Evolutionary conservation across 768 basidiomycete genomes (phyloP).

Genomic region (Scleroderma bovista): DNA sequence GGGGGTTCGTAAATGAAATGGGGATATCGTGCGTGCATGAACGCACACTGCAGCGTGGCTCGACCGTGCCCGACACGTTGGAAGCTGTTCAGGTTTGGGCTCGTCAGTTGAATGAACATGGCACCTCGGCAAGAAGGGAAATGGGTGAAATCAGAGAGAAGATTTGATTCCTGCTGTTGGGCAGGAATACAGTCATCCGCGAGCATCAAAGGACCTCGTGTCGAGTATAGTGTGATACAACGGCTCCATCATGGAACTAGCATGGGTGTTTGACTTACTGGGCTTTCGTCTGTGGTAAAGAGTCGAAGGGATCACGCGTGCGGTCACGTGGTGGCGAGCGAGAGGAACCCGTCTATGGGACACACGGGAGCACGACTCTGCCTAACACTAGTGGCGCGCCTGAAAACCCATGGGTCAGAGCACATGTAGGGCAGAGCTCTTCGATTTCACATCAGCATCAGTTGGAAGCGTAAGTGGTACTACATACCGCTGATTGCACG

Average conservation of each 20-base stretch:
- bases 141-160: constrained; percentile 31
- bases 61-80: background rate
- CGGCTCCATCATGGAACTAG: constrained; percentile 12
- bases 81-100: background rate
- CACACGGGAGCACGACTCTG: too few species aligned
- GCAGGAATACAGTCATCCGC: constrained; percentile 21
- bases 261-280: background rate
- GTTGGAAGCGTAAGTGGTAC: too few species aligned
- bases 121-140: background rate
- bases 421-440: too few species aligned
- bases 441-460: too few species aligned
- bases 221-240: constrained; percentile 19
- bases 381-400: too few species aligned
- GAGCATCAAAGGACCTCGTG: constrained; percentile 25
- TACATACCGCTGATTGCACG: too few species aligned
- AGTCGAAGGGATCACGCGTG: too few species aligned
- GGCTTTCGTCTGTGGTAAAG: too few species aligned
- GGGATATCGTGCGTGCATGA: background rate
- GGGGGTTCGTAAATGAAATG: background rate
- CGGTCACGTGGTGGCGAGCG: too few species aligned
- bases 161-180: constrained; percentile 17
- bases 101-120: constrained; percentile 9
- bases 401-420: too few species aligned
- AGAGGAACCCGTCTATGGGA: too few species aligned
- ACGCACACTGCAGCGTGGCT: background rate